phyloP scores from a whole-genome alignment of 305 asterid species.

The Striga hermonthica region DNA sequence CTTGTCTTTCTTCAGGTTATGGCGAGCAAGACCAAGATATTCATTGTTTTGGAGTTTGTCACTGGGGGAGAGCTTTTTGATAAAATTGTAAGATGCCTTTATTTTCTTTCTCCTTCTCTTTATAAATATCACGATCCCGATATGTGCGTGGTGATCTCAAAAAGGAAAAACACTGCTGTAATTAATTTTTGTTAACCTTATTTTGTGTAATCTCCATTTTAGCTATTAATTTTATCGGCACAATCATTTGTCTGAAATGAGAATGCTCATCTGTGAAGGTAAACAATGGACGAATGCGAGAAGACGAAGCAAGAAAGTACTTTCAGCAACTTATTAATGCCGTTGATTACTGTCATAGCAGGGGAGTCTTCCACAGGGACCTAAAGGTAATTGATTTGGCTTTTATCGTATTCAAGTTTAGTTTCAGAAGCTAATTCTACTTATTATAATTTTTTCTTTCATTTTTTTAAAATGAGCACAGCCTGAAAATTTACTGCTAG shows the following conservation, averaged over 20 bases:
- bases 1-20: constrained; percentile 48
- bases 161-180: too few species aligned
- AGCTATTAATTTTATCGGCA: not conserved
- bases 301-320: constrained; percentile 62
- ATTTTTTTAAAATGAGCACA: constrained; percentile 35
- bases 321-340: constrained; percentile 76
- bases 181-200: too few species aligned
- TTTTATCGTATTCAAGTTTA: not conserved
- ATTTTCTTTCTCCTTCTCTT: not conserved
- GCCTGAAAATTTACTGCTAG: constrained; percentile 85
- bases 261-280: constrained; percentile 38
- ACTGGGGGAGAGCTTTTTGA: constrained; percentile 93
- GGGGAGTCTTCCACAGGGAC: constrained; percentile 82
- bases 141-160: too few species aligned
- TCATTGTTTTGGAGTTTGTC: constrained; percentile 69
- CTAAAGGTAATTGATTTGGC: constrained; percentile 45
- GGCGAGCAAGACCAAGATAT: constrained; percentile 92
- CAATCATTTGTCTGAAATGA: constrained; percentile 20
- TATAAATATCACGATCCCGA: not conserved
- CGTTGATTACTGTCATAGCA: constrained; percentile 71
- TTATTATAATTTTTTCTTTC: constrained; percentile 21
- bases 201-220: too few species aligned
- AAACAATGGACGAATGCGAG: constrained; percentile 68
- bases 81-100: constrained; percentile 64
- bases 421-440: not conserved